Base-by-base conservation (phyloP, 2,329 filamentous ascomycete genomes). In the Fonsecaea multimorphosa region DNA sequence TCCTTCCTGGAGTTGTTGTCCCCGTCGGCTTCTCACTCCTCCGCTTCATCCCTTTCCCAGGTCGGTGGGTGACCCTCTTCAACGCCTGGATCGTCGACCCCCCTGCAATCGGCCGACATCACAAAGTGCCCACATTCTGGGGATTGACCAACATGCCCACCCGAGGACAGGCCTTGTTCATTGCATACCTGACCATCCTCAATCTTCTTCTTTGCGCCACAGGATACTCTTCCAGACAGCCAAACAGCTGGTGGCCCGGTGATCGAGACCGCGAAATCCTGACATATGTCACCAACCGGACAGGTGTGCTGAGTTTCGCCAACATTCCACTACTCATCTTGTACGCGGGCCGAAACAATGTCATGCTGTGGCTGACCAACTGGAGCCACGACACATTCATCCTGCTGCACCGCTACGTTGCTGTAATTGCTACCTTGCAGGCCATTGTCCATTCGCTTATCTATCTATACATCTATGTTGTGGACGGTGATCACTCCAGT, bases 381-480 rank as follows among this genome's bases (percentile, higher is more conserved):
- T 81, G 78, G 78, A 73, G 70, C 12, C 73, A 77, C 55, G 73
- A 74, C 1, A 79, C 78, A 0, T 80, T 74, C 63, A 53, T 79
- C 16, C 58, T 79, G 1, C 67, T 80, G 1, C 78, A 80, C 58
- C 75, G 76, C 1, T 76, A 75, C 74, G 64, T 76, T 8, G 75
- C 75, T 1, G 61, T 61, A 0, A 67, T 76, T 22, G 68, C 66
- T 29, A 64, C 68, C 16, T 36, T 77, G 0, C 55, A 52, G 19
- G 29, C 67, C 12, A 40, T 70, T 29, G 24, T 70, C 14, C 68
- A 70, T 51, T 69, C 67, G 12, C 58, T 69, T 53, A 55, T 67
- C 27, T 69, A 69, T 32, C 38, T 52, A 1, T 67, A 65, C 51
- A 32, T 24, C 22, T 64, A 38, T 24, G 55, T 22, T 22, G 38